Conservation (phyloP, 2,329 filamentous ascomycete species). For the Alternaria triticina region DNA sequence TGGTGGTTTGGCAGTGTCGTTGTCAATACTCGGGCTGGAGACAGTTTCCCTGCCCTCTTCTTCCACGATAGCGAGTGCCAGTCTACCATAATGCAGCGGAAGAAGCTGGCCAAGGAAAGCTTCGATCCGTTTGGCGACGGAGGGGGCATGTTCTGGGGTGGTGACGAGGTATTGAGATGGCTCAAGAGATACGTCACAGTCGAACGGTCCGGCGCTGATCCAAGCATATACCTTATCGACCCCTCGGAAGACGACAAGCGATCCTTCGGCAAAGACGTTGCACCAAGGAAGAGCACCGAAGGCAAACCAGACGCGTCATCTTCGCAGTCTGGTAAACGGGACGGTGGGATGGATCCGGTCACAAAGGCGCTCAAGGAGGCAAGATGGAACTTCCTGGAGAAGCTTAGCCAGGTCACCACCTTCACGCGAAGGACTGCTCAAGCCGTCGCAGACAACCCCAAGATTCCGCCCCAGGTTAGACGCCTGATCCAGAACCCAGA, state of each 20-base stretch:
- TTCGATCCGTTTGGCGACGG: slow-evolving; percentile 90
- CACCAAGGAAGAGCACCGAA: slow-evolving; percentile 44
- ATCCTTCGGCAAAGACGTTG: slow-evolving; percentile 73
- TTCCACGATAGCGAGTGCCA: slow-evolving; percentile 98
- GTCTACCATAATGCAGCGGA: slow-evolving; percentile 92
- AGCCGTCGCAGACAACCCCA: slow-evolving; percentile 89
- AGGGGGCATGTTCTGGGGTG: slow-evolving; percentile 95
- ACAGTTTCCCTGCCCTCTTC: slow-evolving; percentile 94
- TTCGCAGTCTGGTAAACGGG: slow-evolving; percentile 51
- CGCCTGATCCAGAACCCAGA: slow-evolving; percentile 88
- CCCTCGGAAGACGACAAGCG: slow-evolving; percentile 83
- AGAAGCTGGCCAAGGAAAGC: slow-evolving; percentile 78
- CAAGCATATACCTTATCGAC: slow-evolving; percentile 89
- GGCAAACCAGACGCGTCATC: slow-evolving; percentile 32
- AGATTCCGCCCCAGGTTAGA: slow-evolving; percentile 85
- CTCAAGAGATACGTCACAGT: slow-evolving; percentile 81
- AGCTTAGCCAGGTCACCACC: slow-evolving; percentile 95
- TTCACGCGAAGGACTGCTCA: slow-evolving; percentile 92
- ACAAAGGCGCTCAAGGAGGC: slow-evolving; percentile 94
- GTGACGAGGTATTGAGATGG: slow-evolving; percentile 94
- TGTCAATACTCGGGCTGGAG: slow-evolving; percentile 87
- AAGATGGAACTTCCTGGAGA: slow-evolving; percentile 94
- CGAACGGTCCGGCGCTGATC: slow-evolving; percentile 83
- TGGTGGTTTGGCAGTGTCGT: slow-evolving; percentile 99
- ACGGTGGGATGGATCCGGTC: slow-evolving; percentile 88